Base-by-base conservation (phyloP, 345 rosid genomes). In the Corchorus olitorius region DNA sequence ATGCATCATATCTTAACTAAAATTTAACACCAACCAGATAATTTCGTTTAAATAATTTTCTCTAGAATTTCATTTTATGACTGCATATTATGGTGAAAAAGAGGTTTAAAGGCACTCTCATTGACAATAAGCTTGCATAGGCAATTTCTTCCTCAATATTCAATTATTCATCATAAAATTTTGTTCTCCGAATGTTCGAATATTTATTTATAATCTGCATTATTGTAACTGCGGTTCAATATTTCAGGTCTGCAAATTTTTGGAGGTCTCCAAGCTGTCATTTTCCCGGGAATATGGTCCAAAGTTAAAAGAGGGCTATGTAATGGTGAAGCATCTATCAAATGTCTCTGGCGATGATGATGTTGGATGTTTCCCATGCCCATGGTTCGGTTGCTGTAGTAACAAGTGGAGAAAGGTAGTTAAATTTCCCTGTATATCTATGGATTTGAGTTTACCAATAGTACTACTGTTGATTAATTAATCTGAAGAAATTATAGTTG, bases 241-340 rank as follows among this genome's bases (percentile, higher is more conserved):
- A 72, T 50, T 67, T n/a, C 85, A 94, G 98, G 99, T 93, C 22
- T 91, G 96, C 93, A 92, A 87, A 77, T 95, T 95, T 81, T 79
- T 95, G 67, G 99, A 93, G 89, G 98, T 93, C 39, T 95, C 99
- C 12, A 95, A 84, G 77, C 80, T 91, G 69, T 95, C 99, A 20
- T 95, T 95, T 85, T 81, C 89, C 7, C 77, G 78, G 37, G 98
- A 93, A 74, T 89, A 95, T 39, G 99, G 98, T 76, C 86, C 91
- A 37, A 95, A 95, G 83, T 76, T 95, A 86, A 93, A 88, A 83
- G 98, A 95, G 87, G 99, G 98, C 43, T 95, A 89, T 76, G 87
- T 95, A 37, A 83, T 83, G 82, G 99, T 85, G 72, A 93, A 88
- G 76, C 91, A 93, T 84, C 68, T 93, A 56, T 76, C 91, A 14